A percentile compares a stretch with the other conserved stretches of the same genome.
These are phyloP conservation scores for Quercus variabilis DNA, from an alignment of 306 rosid genomes.

Conservation along the genomic window DNA sequence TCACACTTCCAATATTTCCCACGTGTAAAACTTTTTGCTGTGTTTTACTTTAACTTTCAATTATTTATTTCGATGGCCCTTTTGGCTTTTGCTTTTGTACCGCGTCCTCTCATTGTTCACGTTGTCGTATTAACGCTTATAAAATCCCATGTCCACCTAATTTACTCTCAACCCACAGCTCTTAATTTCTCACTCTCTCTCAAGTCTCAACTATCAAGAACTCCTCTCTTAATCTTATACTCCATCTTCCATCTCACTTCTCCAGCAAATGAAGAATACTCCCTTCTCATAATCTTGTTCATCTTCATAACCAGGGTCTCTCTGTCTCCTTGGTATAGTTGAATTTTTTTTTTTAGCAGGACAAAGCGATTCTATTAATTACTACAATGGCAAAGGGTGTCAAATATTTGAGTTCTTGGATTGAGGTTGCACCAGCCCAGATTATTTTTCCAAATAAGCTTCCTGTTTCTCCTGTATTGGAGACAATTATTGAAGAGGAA, in stretches of 20 bases:
- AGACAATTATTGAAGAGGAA: slow-evolving; percentile 60
- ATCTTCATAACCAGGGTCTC: neutral
- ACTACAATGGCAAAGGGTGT: slow-evolving; percentile 40
- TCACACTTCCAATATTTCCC: too few relatives aligned
- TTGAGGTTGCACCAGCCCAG: slow-evolving; percentile 53
- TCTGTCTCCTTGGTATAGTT: neutral
- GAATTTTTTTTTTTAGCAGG: neutral
- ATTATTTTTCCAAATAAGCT: slow-evolving; percentile 33
- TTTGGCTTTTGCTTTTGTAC: too few relatives aligned
- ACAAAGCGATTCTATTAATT: neutral
- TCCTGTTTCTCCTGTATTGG: slow-evolving; percentile 44
- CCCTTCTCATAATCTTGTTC: neutral
- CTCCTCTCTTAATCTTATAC: neutral
- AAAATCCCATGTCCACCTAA: slow-evolving; percentile 5
- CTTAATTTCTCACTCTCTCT: neutral
- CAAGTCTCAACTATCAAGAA: neutral
- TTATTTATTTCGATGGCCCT: too few relatives aligned
- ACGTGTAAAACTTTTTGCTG: too few relatives aligned
- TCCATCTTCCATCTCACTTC: neutral
- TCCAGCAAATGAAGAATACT: neutral
- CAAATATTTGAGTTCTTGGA: slow-evolving; percentile 30
- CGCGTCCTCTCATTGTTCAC: neutral
- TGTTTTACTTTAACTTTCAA: too few relatives aligned
- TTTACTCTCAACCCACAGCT: neutral
- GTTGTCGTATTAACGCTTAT: neutral